Evolutionary conservation across 768 basidiomycete genomes (phyloP), one percentile per base, ranked within the genome.

Genomic region (Leccinum arenicola): DNA sequence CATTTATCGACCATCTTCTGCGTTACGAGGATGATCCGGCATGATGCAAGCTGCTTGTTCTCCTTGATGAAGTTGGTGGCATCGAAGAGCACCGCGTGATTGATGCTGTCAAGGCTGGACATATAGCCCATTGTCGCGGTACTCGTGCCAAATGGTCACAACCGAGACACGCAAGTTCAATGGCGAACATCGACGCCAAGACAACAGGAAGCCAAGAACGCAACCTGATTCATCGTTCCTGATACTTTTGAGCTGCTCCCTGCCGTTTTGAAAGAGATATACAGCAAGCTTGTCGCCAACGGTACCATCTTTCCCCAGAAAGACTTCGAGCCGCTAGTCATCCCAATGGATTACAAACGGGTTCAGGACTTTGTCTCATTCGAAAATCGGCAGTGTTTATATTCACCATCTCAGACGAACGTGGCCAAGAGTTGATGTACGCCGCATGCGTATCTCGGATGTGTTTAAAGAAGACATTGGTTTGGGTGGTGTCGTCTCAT

Each of bases 321-420:
- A 38, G 96, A 99, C 80, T 79, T 86, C 56, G 91, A 94, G 21
- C 94, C 95, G 5, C 96, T 96, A 10, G 87, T 91, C 58, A 98
- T 98, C 72, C 96, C 96, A n/a, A 98, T 98, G 93, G 96, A 99
- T 78, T 99, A 98, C 87, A 98, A 98, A 82, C 98, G 96, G 96
- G 95, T 95, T 36, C 93, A 95, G 78, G 94, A 78, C 87, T 98
- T 57, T 96, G 96, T 58, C 87, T 99, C 72, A 95, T 98, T 79
- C 89, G 96, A 73, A 98, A 98, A 79, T 96, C 95, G 19, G 95
- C 96, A 40, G 95, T 96, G 3, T 97, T 96, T 82, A 96, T 97
- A 80, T 97, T 94, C 33, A 97, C 97, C 64, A 99, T 98, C 77
- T 97, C 95, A 52, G 97, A 99, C 77, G 97, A 98, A 81, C 91